Evolutionary conservation across 768 basidiomycete genomes (phyloP), one percentile per base, ranked within the genome.

Genomic region (Russula dissimulans): DNA sequence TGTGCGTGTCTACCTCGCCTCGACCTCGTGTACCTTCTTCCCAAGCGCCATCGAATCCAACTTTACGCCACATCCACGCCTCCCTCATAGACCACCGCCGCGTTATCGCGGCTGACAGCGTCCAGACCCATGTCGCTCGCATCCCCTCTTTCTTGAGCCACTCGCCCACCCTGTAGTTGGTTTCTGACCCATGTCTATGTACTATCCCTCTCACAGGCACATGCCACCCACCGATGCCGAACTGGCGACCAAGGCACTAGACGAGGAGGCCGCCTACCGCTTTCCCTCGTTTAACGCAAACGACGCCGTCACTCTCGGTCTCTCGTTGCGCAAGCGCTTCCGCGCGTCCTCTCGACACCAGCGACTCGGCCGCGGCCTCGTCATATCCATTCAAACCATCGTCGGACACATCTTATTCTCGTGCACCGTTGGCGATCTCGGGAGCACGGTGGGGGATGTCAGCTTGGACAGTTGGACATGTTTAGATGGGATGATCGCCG

Each of bases 301-400:
- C 39, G 91, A 92, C 65, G 90, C 90, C 14, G 82, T 92, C 55
- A 91, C 89, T 17, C 77, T 92, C 31, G 84, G 84, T 7, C 79
- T 91, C 54, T 90, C 88, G 3, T 72, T 92, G 52, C 81, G 90
- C 63, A 92, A 92, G 71, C 81, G 90, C n/a, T 92, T 92, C 65
- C 82, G 89, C 58, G 79, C 80, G 29, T 82, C 84, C 32, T 78
- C 81, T 43, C 79, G 89, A 22, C 86, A 90, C 69, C 73, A 76
- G 18, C 87, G 85, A 68, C 59, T 54, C 14, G 89, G 89, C 34
- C 88, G 88, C 70, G 91, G 91, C 36, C 79, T 90, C 61, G 85
- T 89, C 49, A 83, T 92, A 63, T 85, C 86, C 9, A 83, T 92
- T 59, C 89, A 91, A 71, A 81, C 85, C 15, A 83, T 88, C 60